These are phyloP conservation scores for Selaginella moellendorffii DNA, from an alignment of 75 land plant genomes.

Conservation along the genomic window DNA sequence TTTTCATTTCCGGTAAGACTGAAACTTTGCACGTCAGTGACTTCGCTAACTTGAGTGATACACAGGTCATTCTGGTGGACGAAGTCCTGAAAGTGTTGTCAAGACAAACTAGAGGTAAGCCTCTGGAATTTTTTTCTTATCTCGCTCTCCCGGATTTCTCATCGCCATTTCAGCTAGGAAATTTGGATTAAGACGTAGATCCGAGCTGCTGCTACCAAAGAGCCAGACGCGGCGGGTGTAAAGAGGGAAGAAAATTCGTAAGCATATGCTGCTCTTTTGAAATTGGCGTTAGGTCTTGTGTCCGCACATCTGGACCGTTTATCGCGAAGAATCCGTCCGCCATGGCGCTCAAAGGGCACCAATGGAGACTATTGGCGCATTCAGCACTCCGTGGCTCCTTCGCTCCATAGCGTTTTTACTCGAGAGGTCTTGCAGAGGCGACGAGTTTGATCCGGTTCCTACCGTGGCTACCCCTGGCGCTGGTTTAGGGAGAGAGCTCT, in stretches of 20 bases:
- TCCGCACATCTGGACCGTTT: too few relatives aligned
- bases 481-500: too few relatives aligned
- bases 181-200: neutral
- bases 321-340: too few relatives aligned
- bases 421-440: too few relatives aligned
- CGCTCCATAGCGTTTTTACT: neutral
- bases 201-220: neutral
- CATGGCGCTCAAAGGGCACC: neutral
- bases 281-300: too few relatives aligned
- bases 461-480: too few relatives aligned
- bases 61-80: slow-evolving; percentile 85
- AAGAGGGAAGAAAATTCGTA: too few relatives aligned
- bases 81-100: slow-evolving; percentile 78
- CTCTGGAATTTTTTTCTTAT: neutral
- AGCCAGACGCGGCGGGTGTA: too few relatives aligned
- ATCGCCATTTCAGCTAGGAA: neutral
- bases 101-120: slow-evolving; percentile 50
- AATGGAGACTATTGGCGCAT: neutral
- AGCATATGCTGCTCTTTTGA: too few relatives aligned
- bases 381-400: neutral
- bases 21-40: neutral
- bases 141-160: too few relatives aligned
- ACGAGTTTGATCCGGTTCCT: too few relatives aligned
- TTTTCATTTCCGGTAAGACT: slow-evolving; percentile 89
- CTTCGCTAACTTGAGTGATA: slow-evolving; percentile 2